phyloP scores from a whole-genome alignment of 345 rosid genomes.

The Isatis tinctoria region DNA sequence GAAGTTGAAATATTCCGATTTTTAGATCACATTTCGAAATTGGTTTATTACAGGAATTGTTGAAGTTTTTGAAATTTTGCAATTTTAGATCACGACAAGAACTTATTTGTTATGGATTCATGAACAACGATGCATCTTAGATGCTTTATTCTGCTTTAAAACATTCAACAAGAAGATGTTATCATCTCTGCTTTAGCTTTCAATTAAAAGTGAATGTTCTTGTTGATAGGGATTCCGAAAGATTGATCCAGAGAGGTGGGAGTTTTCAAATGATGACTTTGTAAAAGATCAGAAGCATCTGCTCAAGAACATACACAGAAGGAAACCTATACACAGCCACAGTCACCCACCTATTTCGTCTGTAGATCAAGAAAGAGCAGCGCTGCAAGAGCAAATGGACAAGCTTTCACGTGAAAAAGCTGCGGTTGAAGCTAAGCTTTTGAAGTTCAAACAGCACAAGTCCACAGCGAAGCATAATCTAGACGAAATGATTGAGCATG shows the following conservation, averaged over 20 bases:
- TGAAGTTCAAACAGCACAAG: constrained; percentile 48
- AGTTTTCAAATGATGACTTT: constrained; percentile 85
- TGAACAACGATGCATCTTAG: too few relatives aligned
- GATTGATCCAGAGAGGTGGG: constrained; percentile 93
- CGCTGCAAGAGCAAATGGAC: constrained; percentile 64
- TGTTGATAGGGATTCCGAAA: constrained; percentile 79
- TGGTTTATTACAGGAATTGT: too few relatives aligned
- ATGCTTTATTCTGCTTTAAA: too few relatives aligned
- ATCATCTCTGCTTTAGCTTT: too few relatives aligned
- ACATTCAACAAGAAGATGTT: too few relatives aligned
- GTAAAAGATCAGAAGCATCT: constrained; percentile 82
- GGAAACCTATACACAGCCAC: constrained; percentile 93
- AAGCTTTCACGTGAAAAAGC: constrained; percentile 68
- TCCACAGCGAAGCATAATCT: constrained; percentile 56
- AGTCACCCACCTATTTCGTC: constrained; percentile 55
- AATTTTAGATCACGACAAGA: neutral
- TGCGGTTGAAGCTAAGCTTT: constrained; percentile 56
- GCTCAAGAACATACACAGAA: constrained; percentile 78
- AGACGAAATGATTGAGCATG: constrained; percentile 49
- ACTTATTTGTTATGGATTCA: too few relatives aligned
- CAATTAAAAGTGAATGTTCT: neutral
- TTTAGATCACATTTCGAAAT: neutral
- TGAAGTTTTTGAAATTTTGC: neutral
- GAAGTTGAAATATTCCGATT: neutral
- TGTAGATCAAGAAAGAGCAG: constrained; percentile 66